phyloP scores from a whole-genome alignment of 495 filamentous ascomycete species.

The Terfezia boudieri region DNA sequence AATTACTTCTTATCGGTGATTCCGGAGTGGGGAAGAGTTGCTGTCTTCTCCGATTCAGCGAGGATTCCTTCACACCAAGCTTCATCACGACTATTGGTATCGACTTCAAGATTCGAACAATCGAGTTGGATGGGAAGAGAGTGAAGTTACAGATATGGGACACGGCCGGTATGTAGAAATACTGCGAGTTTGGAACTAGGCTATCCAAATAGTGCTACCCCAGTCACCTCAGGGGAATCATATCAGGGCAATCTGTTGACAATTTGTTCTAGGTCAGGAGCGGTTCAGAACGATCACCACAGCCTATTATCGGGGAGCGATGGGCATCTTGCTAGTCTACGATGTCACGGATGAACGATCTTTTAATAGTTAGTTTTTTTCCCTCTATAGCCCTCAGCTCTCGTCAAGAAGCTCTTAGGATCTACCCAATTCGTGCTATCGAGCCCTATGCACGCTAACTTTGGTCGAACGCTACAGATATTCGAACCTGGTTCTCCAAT shows the following conservation, averaged over 20 bases:
- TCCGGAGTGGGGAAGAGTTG: constrained; percentile 97
- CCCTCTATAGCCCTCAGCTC: neutral
- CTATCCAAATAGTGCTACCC: too few species aligned
- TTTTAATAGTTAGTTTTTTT: constrained; percentile 65
- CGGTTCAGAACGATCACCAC: constrained; percentile 97
- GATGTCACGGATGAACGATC: constrained; percentile 95
- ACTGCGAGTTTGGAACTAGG: neutral
- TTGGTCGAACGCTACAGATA: constrained; percentile 35
- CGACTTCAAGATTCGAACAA: constrained; percentile 98
- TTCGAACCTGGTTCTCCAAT: constrained; percentile 97
- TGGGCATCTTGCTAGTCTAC: constrained; percentile 96
- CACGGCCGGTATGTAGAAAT: constrained; percentile 38
- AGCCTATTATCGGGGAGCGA: constrained; percentile 92
- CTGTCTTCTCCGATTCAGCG: constrained; percentile 92
- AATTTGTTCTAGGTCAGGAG: constrained; percentile 40
- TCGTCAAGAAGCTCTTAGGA: too few species aligned
- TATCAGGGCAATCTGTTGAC: neutral
- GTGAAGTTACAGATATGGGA: constrained; percentile 99
- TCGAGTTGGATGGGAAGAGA: constrained; percentile 92
- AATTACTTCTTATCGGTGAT: constrained; percentile 93
- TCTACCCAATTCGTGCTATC: too few species aligned
- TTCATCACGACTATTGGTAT: constrained; percentile 99
- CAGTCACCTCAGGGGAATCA: too few species aligned
- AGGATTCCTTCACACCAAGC: constrained; percentile 94
- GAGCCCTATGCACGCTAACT: neutral